Evolutionary conservation across 352 stramenopile species (phyloP).

Genomic region (Thalassiosira oceanica): DNA sequence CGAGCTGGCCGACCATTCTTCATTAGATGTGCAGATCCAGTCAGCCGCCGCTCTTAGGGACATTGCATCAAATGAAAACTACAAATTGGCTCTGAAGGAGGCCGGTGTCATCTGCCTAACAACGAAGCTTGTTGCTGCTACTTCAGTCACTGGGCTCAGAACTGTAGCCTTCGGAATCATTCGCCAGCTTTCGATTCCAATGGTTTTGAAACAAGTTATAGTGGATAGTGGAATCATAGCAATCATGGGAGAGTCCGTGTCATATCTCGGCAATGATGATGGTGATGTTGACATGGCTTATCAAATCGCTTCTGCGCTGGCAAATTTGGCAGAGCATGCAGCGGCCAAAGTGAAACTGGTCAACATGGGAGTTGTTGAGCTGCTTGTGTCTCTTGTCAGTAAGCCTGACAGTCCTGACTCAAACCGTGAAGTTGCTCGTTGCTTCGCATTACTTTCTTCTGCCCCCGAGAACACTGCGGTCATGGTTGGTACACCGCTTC

Average conservation of each 20-base stretch:
- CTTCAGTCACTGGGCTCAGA: constrained; percentile 69
- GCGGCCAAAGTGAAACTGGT: constrained; percentile 88
- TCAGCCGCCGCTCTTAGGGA: constrained; percentile 89
- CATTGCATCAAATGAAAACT: constrained; percentile 87
- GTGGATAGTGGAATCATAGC: constrained; percentile 68
- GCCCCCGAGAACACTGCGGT: constrained; percentile 89
- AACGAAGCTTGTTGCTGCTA: constrained; percentile 69
- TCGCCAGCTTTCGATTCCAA: constrained; percentile 86
- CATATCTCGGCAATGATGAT: neutral
- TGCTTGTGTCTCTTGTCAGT: constrained; percentile 81
- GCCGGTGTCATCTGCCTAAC: constrained; percentile 85
- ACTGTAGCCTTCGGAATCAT: constrained; percentile 87
- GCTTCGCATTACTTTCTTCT: constrained; percentile 89
- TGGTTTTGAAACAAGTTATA: constrained; percentile 71
- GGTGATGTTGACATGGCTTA: constrained; percentile 85
- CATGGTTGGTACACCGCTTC: constrained; percentile 80
- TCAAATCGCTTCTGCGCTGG: constrained; percentile 87
- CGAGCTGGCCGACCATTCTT: constrained; percentile 78
- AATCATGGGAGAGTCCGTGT: constrained; percentile 57
- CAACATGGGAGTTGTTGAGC: constrained; percentile 78
- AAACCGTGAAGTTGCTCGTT: constrained; percentile 83
- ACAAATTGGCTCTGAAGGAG: constrained; percentile 87
- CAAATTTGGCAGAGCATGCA: constrained; percentile 89
- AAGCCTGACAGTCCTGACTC: constrained; percentile 73
- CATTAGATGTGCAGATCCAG: constrained; percentile 85